A percentile compares a stretch with the other conserved stretches of the same genome.
Evolutionary conservation across 805 yeast species (phyloP).

Genomic region (Cyberlindnera mississippiensis): DNA sequence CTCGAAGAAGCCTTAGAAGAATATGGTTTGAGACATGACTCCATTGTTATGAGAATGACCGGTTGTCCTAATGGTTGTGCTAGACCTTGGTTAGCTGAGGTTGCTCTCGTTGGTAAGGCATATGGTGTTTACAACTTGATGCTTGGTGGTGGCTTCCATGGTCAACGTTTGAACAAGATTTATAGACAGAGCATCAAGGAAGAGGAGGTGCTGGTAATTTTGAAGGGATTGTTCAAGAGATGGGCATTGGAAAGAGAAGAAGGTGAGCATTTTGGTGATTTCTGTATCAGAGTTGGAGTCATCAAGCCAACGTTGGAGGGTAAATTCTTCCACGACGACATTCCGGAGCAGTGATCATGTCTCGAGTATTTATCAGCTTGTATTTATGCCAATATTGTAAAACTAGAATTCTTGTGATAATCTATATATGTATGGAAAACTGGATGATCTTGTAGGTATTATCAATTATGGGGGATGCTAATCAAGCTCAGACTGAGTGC

Average conservation of each 20-base stretch:
- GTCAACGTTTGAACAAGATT: slow-evolving; percentile 87
- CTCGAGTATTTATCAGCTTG: background rate
- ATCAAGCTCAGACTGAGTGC: no score
- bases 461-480: no score
- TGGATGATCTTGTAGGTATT: no score
- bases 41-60: slow-evolving; percentile 96
- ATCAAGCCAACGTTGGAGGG: slow-evolving; percentile 89
- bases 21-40: slow-evolving; percentile 88
- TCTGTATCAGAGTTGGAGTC: slow-evolving; percentile 79
- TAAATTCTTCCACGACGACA: slow-evolving; percentile 89
- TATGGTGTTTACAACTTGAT: slow-evolving; percentile 87
- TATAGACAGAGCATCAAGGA: slow-evolving; percentile 86
- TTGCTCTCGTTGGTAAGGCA: slow-evolving; percentile 94
- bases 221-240: slow-evolving; percentile 85
- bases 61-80: slow-evolving; percentile 99
- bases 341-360: slow-evolving; percentile 48
- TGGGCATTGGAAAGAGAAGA: slow-evolving; percentile 91
- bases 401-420: no score
- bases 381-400: background rate
- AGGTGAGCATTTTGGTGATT: slow-evolving; percentile 95
- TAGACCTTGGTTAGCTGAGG: slow-evolving; percentile 96
- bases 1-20: slow-evolving; percentile 87
- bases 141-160: slow-evolving; percentile 95
- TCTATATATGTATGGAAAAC: no score
- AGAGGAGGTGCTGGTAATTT: slow-evolving; percentile 72